These are phyloP conservation scores for Ricinus communis DNA, from an alignment of 345 rosid species.

Conservation along the genomic window DNA sequence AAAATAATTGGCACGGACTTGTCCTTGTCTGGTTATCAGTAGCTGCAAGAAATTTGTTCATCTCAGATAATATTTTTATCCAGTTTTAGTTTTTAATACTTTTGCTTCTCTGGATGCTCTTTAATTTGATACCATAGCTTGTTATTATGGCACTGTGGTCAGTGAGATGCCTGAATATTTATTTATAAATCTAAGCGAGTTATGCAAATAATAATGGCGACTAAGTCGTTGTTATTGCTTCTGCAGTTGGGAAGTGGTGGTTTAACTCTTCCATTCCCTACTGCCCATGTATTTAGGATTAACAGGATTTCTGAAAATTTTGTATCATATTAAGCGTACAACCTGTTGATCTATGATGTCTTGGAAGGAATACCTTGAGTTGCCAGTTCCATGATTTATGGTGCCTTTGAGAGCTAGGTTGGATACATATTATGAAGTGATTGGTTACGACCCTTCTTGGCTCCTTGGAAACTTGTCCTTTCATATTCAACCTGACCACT, in stretches of 20 bases:
- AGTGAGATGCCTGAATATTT: background rate
- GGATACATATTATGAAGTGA: background rate
- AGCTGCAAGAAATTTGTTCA: background rate
- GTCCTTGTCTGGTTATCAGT: background rate
- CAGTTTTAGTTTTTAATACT: background rate
- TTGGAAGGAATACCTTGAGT: background rate
- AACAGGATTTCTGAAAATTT: background rate
- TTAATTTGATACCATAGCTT: background rate
- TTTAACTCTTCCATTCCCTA: background rate
- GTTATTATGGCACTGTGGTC: background rate
- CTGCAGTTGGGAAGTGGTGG: background rate
- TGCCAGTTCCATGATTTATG: too few species aligned
- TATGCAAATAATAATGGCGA: background rate
- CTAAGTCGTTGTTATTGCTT: background rate
- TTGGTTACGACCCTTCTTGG: background rate
- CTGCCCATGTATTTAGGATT: background rate
- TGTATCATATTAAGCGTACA: background rate
- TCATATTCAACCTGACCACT: background rate
- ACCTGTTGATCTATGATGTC: background rate
- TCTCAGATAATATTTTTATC: background rate
- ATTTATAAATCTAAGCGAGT: background rate
- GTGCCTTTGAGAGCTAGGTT: too few species aligned
- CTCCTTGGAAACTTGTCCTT: background rate
- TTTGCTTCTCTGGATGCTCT: background rate
- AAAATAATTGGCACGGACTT: background rate